phyloP scores from a whole-genome alignment of 768 basidiomycete species.

The Panaeolus cyanescens region DNA sequence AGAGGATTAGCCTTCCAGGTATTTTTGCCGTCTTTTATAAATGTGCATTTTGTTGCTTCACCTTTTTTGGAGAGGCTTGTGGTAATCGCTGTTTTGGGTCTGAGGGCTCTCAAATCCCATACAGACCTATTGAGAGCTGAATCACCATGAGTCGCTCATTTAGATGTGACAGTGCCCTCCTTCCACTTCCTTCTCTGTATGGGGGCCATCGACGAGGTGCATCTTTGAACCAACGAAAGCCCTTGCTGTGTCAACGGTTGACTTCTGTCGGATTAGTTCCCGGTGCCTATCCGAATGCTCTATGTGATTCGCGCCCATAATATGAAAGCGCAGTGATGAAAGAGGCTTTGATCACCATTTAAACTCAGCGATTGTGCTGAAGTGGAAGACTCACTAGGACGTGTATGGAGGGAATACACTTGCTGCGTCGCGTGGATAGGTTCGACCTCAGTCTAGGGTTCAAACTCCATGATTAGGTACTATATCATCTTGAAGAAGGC shows the following conservation, averaged over 20 bases:
- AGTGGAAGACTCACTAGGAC: neutral
- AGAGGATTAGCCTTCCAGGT: too few relatives aligned
- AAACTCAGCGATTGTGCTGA: neutral
- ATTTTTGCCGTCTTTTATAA: too few relatives aligned
- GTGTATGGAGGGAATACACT: neutral
- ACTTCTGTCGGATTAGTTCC: neutral
- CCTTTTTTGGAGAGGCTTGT: too few relatives aligned
- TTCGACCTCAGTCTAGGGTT: neutral
- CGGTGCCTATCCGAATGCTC: neutral
- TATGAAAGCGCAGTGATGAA: neutral
- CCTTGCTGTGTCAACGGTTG: neutral
- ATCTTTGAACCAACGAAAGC: too few relatives aligned
- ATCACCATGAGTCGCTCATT: too few relatives aligned
- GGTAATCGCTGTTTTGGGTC: too few relatives aligned
- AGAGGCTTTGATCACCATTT: neutral
- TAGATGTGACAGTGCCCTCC: too few relatives aligned
- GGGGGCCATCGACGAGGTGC: too few relatives aligned
- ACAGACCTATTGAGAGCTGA: too few relatives aligned
- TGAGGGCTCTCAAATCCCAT: too few relatives aligned
- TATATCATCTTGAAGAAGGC: neutral
- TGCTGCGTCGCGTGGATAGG: neutral
- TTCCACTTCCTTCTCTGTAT: too few relatives aligned
- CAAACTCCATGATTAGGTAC: neutral
- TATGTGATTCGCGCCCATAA: conserved; percentile 1
- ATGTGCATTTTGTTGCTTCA: too few relatives aligned